Evolutionary conservation across 2,329 filamentous ascomycete genomes (phyloP).

Genomic region (Penicillium freii): DNA sequence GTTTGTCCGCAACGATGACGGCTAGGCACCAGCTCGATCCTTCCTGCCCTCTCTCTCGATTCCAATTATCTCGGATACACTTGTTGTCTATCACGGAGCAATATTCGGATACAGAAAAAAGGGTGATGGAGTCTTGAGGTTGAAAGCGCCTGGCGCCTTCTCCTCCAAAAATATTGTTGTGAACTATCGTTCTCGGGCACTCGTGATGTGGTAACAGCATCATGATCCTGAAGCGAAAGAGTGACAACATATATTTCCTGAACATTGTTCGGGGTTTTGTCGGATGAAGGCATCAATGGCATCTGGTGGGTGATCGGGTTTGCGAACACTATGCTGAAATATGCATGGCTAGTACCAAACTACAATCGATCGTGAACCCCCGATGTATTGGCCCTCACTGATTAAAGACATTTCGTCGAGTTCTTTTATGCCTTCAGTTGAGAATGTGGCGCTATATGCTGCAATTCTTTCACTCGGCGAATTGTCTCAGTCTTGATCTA

Average conservation of each 20-base stretch:
- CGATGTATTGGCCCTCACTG: constrained; percentile 58
- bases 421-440: constrained; percentile 66
- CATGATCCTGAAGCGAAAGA: constrained; percentile 29
- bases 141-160: constrained; percentile 65
- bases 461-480: constrained; percentile 88
- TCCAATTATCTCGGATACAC: constrained; percentile 28
- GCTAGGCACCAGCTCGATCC: constrained; percentile 73
- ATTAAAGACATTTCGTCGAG: constrained; percentile 79
- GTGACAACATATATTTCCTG: constrained; percentile 54
- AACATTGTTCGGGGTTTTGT: constrained; percentile 67
- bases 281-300: constrained; percentile 59
- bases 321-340: constrained; percentile 31
- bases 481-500: constrained; percentile 56
- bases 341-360: constrained; percentile 28
- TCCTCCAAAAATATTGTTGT: constrained; percentile 74
- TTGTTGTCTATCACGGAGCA: constrained; percentile 27
- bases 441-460: constrained; percentile 87
- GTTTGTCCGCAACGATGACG: constrained; percentile 21
- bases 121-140: constrained; percentile 71
- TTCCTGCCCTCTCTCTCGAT: constrained; percentile 50
- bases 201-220: constrained; percentile 16
- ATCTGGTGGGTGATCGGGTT: constrained; percentile 33
- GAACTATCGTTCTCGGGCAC: constrained; percentile 35
- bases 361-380: constrained; percentile 2
- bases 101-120: constrained; percentile 57